Conservation (phyloP, 2,329 filamentous ascomycete species). For the Fonsecaea erecta region DNA sequence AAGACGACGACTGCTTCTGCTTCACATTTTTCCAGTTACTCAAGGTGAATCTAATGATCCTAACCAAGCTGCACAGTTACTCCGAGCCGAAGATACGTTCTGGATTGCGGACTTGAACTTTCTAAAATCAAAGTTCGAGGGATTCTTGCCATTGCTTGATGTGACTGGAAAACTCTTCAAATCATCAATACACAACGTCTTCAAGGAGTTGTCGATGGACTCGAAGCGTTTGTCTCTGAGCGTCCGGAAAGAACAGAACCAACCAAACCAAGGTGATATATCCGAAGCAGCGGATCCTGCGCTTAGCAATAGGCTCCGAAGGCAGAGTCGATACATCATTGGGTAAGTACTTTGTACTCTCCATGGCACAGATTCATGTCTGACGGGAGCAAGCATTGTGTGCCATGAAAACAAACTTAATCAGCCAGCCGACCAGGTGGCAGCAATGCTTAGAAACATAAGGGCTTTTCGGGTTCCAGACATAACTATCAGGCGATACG, state of each 20-base stretch:
- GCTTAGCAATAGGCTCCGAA: slow-evolving; percentile 18
- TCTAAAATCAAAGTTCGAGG: slow-evolving; percentile 18
- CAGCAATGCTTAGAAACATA: slow-evolving; percentile 17
- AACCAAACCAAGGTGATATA: slow-evolving; percentile 4
- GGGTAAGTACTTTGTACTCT: slow-evolving; percentile 15
- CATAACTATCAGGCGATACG: slow-evolving; percentile 19
- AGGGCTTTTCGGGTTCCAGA: slow-evolving; percentile 18
- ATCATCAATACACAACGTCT: slow-evolving; percentile 22
- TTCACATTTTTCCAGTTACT: slow-evolving; percentile 20
- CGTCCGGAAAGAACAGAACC: slow-evolving; percentile 20
- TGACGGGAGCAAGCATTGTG: slow-evolving; percentile 21
- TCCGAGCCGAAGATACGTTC: slow-evolving; percentile 19
- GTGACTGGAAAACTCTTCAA: slow-evolving; percentile 9
- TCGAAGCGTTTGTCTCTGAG: slow-evolving; percentile 19
- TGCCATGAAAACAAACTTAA: slow-evolving; percentile 12
- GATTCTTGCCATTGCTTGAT: slow-evolving; percentile 21
- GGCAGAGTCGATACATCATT: slow-evolving; percentile 22
- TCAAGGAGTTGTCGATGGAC: slow-evolving; percentile 18
- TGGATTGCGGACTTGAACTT: slow-evolving; percentile 25
- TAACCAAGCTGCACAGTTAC: not conserved
- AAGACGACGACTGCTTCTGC: slow-evolving; percentile 13
- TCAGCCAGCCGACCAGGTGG: slow-evolving; percentile 7
- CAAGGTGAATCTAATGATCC: slow-evolving; percentile 13
- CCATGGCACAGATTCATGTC: slow-evolving; percentile 6
- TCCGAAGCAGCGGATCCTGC: slow-evolving; percentile 15